A percentile compares a stretch with the other conserved stretches of the same genome.
These are phyloP conservation scores for Sinapis alba DNA, from an alignment of 441 rosid genomes.

Conservation along the genomic window DNA sequence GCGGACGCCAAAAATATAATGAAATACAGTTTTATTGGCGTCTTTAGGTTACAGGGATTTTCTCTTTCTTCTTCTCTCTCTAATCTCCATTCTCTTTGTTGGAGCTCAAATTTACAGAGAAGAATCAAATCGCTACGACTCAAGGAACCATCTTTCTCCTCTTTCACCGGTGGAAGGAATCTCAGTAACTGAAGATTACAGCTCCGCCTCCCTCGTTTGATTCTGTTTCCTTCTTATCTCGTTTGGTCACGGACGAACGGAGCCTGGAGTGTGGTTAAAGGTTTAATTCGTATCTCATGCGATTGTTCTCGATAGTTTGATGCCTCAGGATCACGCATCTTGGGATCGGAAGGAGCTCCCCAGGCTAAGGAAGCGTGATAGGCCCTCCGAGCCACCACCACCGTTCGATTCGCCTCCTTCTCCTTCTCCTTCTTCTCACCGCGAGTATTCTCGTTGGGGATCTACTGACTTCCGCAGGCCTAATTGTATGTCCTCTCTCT, in stretches of 20 bases:
- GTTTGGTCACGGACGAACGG: constrained; percentile 18
- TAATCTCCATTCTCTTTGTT: constrained; percentile 36
- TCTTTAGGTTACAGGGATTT: constrained; percentile 58
- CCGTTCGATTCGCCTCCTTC: constrained; percentile 46
- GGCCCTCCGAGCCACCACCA: constrained; percentile 53
- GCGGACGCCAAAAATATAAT: constrained; percentile 52
- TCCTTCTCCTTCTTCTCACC: constrained; percentile 54
- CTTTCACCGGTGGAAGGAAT: constrained; percentile 28
- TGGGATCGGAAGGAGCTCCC: constrained; percentile 90
- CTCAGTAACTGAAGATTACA: constrained; percentile 33
- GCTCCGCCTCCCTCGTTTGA: constrained; percentile 30
- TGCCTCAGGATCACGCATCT: constrained; percentile 94
- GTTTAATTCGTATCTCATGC: constrained; percentile 50
- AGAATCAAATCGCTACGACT: constrained; percentile 21
- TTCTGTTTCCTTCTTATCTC: neutral
- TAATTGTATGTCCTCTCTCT: constrained; percentile 50
- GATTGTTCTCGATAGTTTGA: constrained; percentile 50
- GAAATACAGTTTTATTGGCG: constrained; percentile 55
- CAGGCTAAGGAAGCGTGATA: constrained; percentile 87
- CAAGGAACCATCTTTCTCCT: constrained; percentile 27
- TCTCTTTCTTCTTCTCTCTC: constrained; percentile 7
- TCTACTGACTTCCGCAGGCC: constrained; percentile 83
- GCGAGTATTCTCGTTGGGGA: constrained; percentile 70
- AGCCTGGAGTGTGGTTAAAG: constrained; percentile 38
- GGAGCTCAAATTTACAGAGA: constrained; percentile 34